Evolutionary conservation across 2,329 filamentous ascomycete species (phyloP), one percentile per base, ranked within the genome.

Genomic region (Xylariaceae sp.): DNA sequence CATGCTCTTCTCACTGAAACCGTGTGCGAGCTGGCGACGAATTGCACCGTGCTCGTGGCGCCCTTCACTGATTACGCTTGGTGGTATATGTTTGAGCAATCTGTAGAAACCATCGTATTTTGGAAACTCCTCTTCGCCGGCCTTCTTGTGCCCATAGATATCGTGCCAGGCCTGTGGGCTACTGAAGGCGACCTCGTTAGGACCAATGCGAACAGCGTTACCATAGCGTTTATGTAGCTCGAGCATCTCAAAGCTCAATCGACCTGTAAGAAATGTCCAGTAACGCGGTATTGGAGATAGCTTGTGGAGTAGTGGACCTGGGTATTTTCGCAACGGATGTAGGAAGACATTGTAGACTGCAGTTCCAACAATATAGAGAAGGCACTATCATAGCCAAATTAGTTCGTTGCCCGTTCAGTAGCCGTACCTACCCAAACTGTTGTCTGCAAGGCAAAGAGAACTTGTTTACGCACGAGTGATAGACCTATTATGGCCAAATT

Each of bases 171-270:
- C 71, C 40, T 67, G 60, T 0, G 69, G 57, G 69, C 71, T 52
- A 17, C 62, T 63, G 57, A 70, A 77, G 3, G 69, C 68, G 31
- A 78, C 64, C 58, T 76, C 73, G 46, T 71, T 64, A 3, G 75
- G 74, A 3, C 65, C 63, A 34, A 75, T 59, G 5, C 75, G 71
- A 12, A 78, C 70, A 2, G 74, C 63, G 2, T 65, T 60, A 9
- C 75, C 75, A 50, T 75, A 75, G 46, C 67, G 58, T 6, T 57
- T 51, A 54, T 73, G 70, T n/a, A 72, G 56, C 7, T 63, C 55
- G 16, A 55, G 51, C 5, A 68, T 53, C 39, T 61, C 54, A 46
- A 57, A 63, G 7, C 57, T 54, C n/a, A 68, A 55, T 2, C 53
- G 51, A 34, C 66, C 67, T 12, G 42, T 59, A 9, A 58, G 31